A percentile compares a stretch with the other conserved stretches of the same genome.
These are phyloP conservation scores for Rhizoctonia solani DNA, from an alignment of 1,284 basidiomycete genomes.

Conservation along the genomic window DNA sequence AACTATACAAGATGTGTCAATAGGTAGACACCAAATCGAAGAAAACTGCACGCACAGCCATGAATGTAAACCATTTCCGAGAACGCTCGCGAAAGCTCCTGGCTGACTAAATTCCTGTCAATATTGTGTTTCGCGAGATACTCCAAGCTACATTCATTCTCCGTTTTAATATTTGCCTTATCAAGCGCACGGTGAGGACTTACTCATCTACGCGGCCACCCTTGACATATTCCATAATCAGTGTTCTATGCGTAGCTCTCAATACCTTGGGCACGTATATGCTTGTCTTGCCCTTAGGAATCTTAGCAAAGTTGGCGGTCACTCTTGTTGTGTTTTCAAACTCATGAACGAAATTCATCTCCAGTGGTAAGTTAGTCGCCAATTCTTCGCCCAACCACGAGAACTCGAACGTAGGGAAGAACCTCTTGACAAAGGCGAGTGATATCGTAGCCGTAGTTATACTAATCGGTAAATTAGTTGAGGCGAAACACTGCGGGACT, in stretches of 20 bases:
- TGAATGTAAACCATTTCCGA: slow-evolving; percentile 96
- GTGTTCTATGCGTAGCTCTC: slow-evolving; percentile 74
- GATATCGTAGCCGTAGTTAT: slow-evolving; percentile 52
- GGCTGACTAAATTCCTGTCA: slow-evolving; percentile 90
- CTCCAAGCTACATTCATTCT: slow-evolving; percentile 68
- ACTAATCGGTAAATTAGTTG: slow-evolving; percentile 35
- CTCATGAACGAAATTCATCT: slow-evolving; percentile 95
- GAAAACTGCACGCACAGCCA: slow-evolving; percentile 64
- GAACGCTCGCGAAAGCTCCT: slow-evolving; percentile 90
- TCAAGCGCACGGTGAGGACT: neutral
- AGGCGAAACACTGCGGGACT: slow-evolving; percentile 39
- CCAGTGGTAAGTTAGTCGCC: slow-evolving; percentile 89
- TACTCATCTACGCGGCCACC: slow-evolving; percentile 69
- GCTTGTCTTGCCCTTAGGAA: slow-evolving; percentile 64
- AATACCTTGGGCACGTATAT: slow-evolving; percentile 91
- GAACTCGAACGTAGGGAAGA: slow-evolving; percentile 91
- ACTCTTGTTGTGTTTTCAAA: slow-evolving; percentile 82
- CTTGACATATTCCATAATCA: slow-evolving; percentile 53
- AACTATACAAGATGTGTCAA: slow-evolving; percentile 19
- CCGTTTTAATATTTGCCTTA: neutral
- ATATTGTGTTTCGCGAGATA: slow-evolving; percentile 86
- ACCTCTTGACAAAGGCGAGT: slow-evolving; percentile 82
- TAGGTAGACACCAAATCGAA: neutral
- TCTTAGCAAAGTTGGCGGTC: slow-evolving; percentile 67
- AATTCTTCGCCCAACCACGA: slow-evolving; percentile 94